A percentile compares a stretch with the other conserved stretches of the same genome.
These are phyloP conservation scores for Eucalyptus melliodora DNA, from an alignment of 345 rosid genomes.

Conservation along the genomic window DNA sequence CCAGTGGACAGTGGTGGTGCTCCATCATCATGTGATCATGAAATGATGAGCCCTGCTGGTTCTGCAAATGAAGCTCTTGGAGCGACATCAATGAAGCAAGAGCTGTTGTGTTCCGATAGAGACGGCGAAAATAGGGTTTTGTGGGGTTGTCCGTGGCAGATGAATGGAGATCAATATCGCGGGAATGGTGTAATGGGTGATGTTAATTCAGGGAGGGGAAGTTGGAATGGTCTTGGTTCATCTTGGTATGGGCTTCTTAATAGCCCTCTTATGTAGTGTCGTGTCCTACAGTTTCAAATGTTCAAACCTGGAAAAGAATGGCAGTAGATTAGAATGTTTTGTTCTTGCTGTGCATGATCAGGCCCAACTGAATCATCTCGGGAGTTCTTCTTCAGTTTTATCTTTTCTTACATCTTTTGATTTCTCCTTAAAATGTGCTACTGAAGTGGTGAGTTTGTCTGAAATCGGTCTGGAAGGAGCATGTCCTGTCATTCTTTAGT, in stretches of 20 bases:
- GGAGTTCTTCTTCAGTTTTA: neutral
- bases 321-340: neutral
- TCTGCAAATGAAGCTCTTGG: neutral
- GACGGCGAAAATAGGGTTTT: slow-evolving; percentile 26
- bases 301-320: neutral
- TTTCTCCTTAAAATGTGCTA: neutral
- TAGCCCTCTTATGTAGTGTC: neutral
- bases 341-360: neutral
- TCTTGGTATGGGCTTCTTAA: slow-evolving; percentile 1
- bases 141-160: slow-evolving; percentile 75
- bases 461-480: neutral
- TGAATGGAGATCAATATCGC: slow-evolving; percentile 22
- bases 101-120: slow-evolving; percentile 11
- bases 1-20: slow-evolving; percentile 8
- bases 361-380: neutral
- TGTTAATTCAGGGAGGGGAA: neutral
- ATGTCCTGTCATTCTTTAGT: neutral
- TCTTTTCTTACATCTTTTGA: neutral
- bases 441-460: neutral
- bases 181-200: neutral
- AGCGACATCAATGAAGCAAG: slow-evolving; percentile 55
- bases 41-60: neutral
- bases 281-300: neutral
- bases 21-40: slow-evolving; percentile 10
- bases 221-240: neutral